Percentiles rank a stretch among this genome's conserved stretches.
phyloP scores from a whole-genome alignment of 345 rosid species.

The Gossypium arboreum region DNA sequence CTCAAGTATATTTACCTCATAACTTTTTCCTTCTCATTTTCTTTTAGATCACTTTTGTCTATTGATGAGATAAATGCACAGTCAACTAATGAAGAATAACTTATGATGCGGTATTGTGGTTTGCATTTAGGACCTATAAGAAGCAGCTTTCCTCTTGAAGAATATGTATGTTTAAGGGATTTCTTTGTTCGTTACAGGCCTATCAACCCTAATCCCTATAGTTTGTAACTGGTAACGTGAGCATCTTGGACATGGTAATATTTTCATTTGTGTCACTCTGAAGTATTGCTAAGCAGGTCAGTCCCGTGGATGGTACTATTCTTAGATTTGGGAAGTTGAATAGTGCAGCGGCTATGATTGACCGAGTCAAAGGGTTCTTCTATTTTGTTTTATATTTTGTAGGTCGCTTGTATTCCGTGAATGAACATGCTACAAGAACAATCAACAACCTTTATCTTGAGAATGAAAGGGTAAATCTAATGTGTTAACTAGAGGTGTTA shows the following conservation, averaged over 20 bases:
- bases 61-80: neutral
- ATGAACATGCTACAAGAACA: conserved; percentile 87
- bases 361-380: conserved; percentile 93
- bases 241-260: conserved; percentile 30
- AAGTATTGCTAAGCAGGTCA: conserved; percentile 47
- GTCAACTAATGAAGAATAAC: conserved; percentile 9
- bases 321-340: conserved; percentile 79
- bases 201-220: conserved; percentile 69
- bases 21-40: neutral
- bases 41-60: neutral
- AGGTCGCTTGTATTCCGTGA: conserved; percentile 76
- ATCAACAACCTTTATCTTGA: conserved; percentile 20
- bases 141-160: conserved; percentile 75
- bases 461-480: too few species aligned
- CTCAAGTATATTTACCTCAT: conserved; percentile 53
- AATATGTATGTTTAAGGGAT: conserved; percentile 66
- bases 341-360: conserved; percentile 77
- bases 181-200: conserved; percentile 94
- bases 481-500: too few species aligned
- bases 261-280: conserved; percentile 17
- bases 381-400: conserved; percentile 47
- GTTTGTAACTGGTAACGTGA: conserved; percentile 86
- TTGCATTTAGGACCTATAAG: conserved; percentile 69
- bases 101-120: conserved; percentile 15
- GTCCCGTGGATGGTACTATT: conserved; percentile 90